phyloP scores from a whole-genome alignment of 139 green algal genomes.

The Dunaliella primolecta region DNA sequence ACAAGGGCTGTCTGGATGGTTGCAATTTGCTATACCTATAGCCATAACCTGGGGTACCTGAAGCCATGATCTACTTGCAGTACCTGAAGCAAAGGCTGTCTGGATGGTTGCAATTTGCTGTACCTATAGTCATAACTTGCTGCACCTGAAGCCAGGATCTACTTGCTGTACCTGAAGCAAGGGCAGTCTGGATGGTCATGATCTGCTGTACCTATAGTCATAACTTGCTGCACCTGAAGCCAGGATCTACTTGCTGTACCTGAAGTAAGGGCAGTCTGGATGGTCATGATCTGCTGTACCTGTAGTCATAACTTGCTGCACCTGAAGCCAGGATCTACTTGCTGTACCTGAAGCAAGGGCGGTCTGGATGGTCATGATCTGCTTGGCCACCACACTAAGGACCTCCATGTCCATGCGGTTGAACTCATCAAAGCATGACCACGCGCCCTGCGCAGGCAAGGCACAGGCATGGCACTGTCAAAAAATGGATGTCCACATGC shows the following conservation, averaged over 20 bases:
- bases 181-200: conserved; percentile 34
- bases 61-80: background rate
- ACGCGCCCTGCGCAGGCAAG: conserved; percentile 53
- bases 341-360: conserved; percentile 16
- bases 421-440: conserved; percentile 90
- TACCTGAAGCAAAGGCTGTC: background rate
- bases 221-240: background rate
- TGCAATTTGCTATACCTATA: background rate
- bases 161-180: conserved; percentile 1
- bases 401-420: conserved; percentile 86
- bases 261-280: background rate
- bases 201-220: conserved; percentile 26
- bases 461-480: background rate
- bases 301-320: background rate
- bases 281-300: background rate
- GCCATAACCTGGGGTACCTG: background rate
- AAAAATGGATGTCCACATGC: background rate
- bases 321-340: background rate
- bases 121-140: background rate
- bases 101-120: background rate
- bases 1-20: too few relatives aligned
- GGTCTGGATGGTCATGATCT: conserved; percentile 40
- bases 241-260: background rate
- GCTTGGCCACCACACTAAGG: conserved; percentile 56
- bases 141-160: background rate